A percentile compares a stretch with the other conserved stretches of the same genome.
Evolutionary conservation across 331 rosid genomes (phyloP).

Genomic region (Arachis monticola): DNA sequence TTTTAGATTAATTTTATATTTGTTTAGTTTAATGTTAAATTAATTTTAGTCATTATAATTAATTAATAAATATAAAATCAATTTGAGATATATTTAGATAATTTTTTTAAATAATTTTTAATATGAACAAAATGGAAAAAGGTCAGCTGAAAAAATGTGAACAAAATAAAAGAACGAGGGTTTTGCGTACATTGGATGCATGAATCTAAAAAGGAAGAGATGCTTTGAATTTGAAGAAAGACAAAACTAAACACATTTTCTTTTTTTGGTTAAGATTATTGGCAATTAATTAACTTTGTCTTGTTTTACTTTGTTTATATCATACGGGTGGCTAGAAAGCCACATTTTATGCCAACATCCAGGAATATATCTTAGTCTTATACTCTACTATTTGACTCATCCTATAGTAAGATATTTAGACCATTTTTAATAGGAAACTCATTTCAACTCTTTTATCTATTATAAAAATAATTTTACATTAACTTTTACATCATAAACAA

Average conservation of each 20-base stretch:
- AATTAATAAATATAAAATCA: too few species aligned
- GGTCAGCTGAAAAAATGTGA: not conserved
- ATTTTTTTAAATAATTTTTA: too few species aligned
- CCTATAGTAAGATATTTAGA: not conserved
- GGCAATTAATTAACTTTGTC: not conserved
- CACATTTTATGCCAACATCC: conserved; percentile 9
- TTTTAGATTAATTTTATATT: too few species aligned
- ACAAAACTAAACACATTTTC: not conserved
- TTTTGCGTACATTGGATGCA: not conserved
- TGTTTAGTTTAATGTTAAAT: too few species aligned
- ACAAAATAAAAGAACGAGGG: conserved; percentile 29
- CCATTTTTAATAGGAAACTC: too few species aligned
- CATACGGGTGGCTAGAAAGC: conserved; percentile 21
- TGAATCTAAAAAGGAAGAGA: conserved; percentile 9
- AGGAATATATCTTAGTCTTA: not conserved
- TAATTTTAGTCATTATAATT: too few species aligned
- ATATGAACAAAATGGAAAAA: too few species aligned
- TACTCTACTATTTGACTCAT: not conserved
- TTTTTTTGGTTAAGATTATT: not conserved
- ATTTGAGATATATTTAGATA: too few species aligned
- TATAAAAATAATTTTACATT: too few species aligned
- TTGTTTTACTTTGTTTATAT: not conserved
- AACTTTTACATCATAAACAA: too few species aligned
- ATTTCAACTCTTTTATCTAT: too few species aligned
- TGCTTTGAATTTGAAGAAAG: not conserved